These are phyloP conservation scores for Acer yangbiense DNA, from an alignment of 345 rosid genomes.

Conservation along the genomic window DNA sequence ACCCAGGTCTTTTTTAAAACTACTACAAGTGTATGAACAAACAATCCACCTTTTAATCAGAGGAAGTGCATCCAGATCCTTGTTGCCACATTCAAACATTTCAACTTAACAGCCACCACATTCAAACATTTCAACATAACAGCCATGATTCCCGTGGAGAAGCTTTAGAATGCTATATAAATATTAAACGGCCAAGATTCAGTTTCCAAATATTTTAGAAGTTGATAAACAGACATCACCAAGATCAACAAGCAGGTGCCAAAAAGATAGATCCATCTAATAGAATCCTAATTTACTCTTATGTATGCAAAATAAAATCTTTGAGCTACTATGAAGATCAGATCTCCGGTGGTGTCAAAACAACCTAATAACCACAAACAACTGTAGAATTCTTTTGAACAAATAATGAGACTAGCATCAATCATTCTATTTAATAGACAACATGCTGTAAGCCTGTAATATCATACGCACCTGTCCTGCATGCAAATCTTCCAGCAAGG, in stretches of 20 bases:
- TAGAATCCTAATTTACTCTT: background rate
- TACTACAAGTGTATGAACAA: background rate
- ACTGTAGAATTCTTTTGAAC: background rate
- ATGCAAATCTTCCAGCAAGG: background rate
- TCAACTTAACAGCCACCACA: too few species aligned
- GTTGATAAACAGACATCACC: background rate
- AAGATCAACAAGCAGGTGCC: background rate
- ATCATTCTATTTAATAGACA: background rate
- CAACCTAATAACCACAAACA: background rate
- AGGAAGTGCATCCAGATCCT: background rate
- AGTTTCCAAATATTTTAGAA: background rate
- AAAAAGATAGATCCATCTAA: background rate
- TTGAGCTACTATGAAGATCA: background rate
- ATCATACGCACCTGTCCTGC: conserved; percentile 10
- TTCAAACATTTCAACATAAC: background rate
- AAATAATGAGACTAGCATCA: background rate
- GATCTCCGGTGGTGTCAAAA: background rate
- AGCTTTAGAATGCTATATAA: background rate
- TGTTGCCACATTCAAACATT: background rate
- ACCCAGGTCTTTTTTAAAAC: background rate
- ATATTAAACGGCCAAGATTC: background rate
- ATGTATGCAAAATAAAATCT: background rate
- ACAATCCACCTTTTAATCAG: background rate
- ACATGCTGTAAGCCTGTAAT: too few species aligned
- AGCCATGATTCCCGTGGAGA: background rate